Evolutionary conservation across 192 early-diverging fungal species (phyloP), one percentile per base, ranked within the genome.

Genomic region (Funneliformis mosseae): DNA sequence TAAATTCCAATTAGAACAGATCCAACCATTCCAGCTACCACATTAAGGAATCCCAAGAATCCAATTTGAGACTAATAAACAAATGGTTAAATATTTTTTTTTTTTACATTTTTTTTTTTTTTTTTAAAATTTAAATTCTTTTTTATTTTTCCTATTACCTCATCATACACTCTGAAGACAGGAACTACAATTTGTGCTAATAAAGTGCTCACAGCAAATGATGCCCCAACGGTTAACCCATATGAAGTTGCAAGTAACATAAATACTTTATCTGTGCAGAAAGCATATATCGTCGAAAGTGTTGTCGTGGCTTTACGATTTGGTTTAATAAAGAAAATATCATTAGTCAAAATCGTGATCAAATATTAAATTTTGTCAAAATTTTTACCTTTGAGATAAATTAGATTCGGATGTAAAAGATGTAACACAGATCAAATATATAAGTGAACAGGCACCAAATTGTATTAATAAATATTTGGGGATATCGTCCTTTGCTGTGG

Each of bases 141-240:
- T 3, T 3, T 33, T 33, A 3, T 33, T 33, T 33, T 33, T 64
- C n/a, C n/a, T 21, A 43, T 60, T 4, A 86, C 77, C 28, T 81
- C 62, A 33, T 84, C 77, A 60, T 73, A 61, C 9, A 71, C 27
- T 7, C 71, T 45, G 74, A 87, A 87, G 16, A 83, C 77, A 33
- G 84, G 83, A 18, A 84, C 46, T 8, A 87, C 18, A 7, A 85
- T 84, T 50, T 87, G 84, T 12, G 84, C 81, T 8, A 87, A 71
- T 46, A 87, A 69, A 33, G 84, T 87, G 45, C 82, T 79, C 42
- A 87, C 43, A 8, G 86, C 81, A 63, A 79, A 83, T 67, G 84
- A 83, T 38, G 83, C 84, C 18, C 86, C 86, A 62, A 81, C 83
- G 12, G 84, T 74, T 41, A 83, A 80, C 46, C 80, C 84, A 77